These are phyloP conservation scores for Balamuthia mandrillaris DNA, from an alignment of 208 protist species.

Conservation along the genomic window DNA sequence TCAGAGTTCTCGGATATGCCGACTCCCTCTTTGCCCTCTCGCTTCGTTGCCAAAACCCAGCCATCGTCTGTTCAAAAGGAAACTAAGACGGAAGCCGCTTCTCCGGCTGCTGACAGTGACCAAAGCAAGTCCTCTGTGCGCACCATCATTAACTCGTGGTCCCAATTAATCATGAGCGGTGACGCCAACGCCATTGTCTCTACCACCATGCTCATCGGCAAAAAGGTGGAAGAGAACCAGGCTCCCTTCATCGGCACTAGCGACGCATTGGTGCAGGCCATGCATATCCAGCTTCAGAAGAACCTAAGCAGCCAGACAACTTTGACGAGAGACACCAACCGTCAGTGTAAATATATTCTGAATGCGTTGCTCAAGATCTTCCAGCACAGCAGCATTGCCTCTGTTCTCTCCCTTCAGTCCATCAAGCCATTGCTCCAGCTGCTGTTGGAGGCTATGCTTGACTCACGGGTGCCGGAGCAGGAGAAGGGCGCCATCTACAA, in stretches of 20 bases:
- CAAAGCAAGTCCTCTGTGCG: too few species aligned
- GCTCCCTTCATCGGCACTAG: neutral
- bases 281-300: neutral
- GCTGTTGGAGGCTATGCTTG: slow-evolving; percentile 24
- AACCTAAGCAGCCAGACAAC: neutral
- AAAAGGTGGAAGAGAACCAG: neutral
- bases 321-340: neutral
- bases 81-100: too few species aligned
- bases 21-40: too few species aligned
- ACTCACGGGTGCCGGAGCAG: neutral
- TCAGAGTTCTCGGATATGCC: too few species aligned
- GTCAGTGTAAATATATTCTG: slow-evolving; percentile 29
- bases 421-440: neutral
- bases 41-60: too few species aligned
- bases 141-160: too few species aligned
- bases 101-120: too few species aligned
- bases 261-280: neutral
- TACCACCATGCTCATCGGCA: neutral
- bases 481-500: slow-evolving; percentile 32
- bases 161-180: too few species aligned
- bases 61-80: too few species aligned
- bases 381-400: neutral
- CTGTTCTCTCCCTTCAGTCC: neutral
- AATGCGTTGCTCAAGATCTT: slow-evolving; percentile 37
- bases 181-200: neutral